These are phyloP conservation scores for Aspergillus sp. DNA, from an alignment of 2,329 filamentous ascomycete genomes.

Conservation along the genomic window DNA sequence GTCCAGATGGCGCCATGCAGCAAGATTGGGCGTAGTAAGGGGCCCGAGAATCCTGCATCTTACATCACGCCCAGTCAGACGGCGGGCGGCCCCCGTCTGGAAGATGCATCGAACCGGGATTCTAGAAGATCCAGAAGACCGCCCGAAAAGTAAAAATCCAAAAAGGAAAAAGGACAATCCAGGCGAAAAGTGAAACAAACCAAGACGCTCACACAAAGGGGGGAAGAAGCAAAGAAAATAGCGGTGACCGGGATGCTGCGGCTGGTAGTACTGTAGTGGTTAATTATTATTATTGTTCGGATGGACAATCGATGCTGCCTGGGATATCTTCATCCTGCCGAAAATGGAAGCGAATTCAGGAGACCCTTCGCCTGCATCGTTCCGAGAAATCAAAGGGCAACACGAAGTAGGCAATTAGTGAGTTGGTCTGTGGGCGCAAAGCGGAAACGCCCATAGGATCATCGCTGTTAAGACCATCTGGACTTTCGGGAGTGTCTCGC, in stretches of 20 bases:
- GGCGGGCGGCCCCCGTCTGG: not conserved
- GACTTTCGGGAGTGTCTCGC: not conserved
- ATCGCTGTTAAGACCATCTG: not conserved
- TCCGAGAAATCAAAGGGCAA: not conserved
- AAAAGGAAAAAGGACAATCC: not conserved
- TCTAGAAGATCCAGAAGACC: not conserved
- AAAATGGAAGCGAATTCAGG: not conserved
- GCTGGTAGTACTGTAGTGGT: not conserved
- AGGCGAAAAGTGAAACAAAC: not conserved
- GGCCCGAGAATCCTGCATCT: not conserved
- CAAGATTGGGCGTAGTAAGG: not conserved
- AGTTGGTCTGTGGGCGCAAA: not conserved
- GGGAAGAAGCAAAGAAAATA: not conserved
- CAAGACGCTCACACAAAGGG: not conserved
- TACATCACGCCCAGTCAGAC: not conserved
- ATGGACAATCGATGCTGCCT: not conserved
- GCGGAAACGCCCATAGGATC: not conserved
- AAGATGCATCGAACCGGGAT: not conserved
- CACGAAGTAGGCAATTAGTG: not conserved
- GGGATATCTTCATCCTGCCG: not conserved
- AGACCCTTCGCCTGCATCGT: not conserved
- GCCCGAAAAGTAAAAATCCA: not conserved
- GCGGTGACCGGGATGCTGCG: not conserved
- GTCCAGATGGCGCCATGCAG: not conserved
- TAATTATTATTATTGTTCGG: not conserved